Percentiles rank a stretch among this genome's conserved stretches.
Conservation (phyloP, 495 filamentous ascomycete genomes). For the Neurospora tetraspora region DNA sequence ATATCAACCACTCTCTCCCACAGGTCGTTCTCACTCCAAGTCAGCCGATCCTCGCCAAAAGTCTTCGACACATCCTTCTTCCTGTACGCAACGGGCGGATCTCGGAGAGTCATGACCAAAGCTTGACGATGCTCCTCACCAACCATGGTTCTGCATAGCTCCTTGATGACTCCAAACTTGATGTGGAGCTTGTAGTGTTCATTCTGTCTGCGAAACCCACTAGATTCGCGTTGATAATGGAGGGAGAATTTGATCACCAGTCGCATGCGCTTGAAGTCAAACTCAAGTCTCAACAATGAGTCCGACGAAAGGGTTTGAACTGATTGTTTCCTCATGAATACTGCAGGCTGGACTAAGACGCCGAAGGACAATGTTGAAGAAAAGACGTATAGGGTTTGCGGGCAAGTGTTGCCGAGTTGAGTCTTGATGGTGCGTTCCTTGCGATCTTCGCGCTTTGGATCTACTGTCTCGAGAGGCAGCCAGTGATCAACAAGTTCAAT, state of each 20-base stretch:
- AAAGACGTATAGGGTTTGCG: conserved; percentile 17
- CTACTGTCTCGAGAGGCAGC: not conserved
- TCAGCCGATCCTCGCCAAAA: conserved; percentile 32
- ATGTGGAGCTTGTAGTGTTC: conserved; percentile 43
- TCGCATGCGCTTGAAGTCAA: conserved; percentile 35
- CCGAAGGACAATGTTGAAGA: conserved; percentile 41
- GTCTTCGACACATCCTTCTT: conserved; percentile 34
- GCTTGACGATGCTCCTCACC: conserved; percentile 20
- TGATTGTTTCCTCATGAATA: conserved; percentile 42
- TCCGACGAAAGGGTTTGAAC: conserved; percentile 1
- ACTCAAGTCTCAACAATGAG: conserved; percentile 16
- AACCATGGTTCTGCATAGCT: conserved; percentile 38
- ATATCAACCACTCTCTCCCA: conserved; percentile 76
- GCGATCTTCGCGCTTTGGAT: not conserved
- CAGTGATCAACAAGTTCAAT: not conserved
- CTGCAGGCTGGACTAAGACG: conserved; percentile 31
- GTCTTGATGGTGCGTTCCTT: conserved; percentile 9
- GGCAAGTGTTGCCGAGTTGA: conserved; percentile 20
- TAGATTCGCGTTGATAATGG: not conserved
- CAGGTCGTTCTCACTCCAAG: conserved; percentile 56
- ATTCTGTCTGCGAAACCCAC: conserved; percentile 6
- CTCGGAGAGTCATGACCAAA: conserved; percentile 50
- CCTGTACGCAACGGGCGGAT: conserved; percentile 55
- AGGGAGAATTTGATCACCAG: conserved; percentile 30
- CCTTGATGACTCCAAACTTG: conserved; percentile 51